Percentiles rank a stretch among this genome's conserved stretches.
phyloP scores from a whole-genome alignment of 139 green algal genomes.

The Spirogloea muscicola region DNA sequence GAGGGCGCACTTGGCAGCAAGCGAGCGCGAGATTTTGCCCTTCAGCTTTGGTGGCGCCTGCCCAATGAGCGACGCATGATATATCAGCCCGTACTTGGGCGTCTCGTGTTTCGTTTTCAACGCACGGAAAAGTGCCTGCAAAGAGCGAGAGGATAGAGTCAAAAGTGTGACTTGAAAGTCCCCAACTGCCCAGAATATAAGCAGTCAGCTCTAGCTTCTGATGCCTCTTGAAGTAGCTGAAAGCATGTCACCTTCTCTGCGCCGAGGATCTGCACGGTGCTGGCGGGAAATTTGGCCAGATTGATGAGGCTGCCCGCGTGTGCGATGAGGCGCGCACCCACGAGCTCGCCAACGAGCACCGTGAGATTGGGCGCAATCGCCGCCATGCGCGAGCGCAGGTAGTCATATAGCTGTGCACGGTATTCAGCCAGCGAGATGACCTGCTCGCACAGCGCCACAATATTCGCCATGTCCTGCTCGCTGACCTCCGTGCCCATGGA shows the following conservation, averaged over 20 bases:
- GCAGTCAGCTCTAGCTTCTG: too few species aligned
- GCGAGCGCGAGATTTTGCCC: conserved; percentile 93
- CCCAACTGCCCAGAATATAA: too few species aligned
- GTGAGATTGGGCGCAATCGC: conserved; percentile 97
- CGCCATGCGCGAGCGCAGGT: conserved; percentile 87
- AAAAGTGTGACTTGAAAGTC: too few species aligned
- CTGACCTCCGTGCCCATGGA: conserved; percentile 98
- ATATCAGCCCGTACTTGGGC: conserved; percentile 99
- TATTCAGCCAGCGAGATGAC: conserved; percentile 95
- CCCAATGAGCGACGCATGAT: conserved; percentile 91
- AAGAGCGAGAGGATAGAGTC: too few species aligned
- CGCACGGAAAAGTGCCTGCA: conserved; percentile 53
- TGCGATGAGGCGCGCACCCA: conserved; percentile 93
- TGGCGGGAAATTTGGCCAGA: conserved; percentile 93
- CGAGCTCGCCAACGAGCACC: conserved; percentile 96
- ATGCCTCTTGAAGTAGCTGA: too few species aligned
- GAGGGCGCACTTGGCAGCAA: conserved; percentile 88
- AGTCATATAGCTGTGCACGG: conserved; percentile 92
- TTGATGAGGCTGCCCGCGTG: conserved; percentile 93
- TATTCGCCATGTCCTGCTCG: conserved; percentile 84
- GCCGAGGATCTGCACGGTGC: conserved; percentile 95
- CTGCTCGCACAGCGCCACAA: conserved; percentile 85
- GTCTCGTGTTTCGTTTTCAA: conserved; percentile 93
- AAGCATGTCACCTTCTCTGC: conserved; percentile 77
- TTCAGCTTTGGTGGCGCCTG: conserved; percentile 89